Evolutionary conservation across 2,329 filamentous ascomycete genomes (phyloP), one percentile per base, ranked within the genome.

Genomic region (Ascochyta pisi): DNA sequence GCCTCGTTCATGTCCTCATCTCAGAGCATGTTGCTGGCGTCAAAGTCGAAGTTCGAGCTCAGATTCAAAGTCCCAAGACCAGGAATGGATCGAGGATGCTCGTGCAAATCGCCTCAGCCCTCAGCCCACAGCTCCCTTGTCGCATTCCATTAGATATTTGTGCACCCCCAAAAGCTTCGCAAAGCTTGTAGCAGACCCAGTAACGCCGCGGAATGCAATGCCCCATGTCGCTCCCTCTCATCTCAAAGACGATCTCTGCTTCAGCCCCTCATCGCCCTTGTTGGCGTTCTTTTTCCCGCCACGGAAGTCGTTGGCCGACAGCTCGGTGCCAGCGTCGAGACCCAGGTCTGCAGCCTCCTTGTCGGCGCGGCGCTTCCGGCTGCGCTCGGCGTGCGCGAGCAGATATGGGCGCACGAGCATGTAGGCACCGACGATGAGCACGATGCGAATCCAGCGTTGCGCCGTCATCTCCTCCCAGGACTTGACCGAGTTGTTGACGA

Each of bases 391-490:
- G 34, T 86, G 76, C 69, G 88, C 89, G 68, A 93, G 82, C 47
- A 93, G 75, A 73, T 91, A 92, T 0, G 90, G 90, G 1, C 91
- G 86, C 23, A 76, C 55, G 48, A 95, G 83, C 61, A 87, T 71
- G 79, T 94, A 96, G 51, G 85, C 87, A 67, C 91, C 85, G 19
- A 92, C 84, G 58, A 92, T 84, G 63, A 86, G 82, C 63, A 91
- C 76, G 54, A 95, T 82, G 43, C 91, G 89, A 66, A 95, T 78
- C 76, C 79, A 83, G 63, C 81, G 80, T 56, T 76, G 70, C 31
- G 73, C 54, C 41, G 73, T 75, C 63, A 83, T 76, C 26, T 75
- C 66, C 26, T 76, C 71, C 66, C 83, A 77, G 40, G 80, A 77
- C 49, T 63, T 74, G 54, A 63, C 70, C 51, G 78, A 63, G 67